Evolutionary conservation across 2,329 filamentous ascomycete genomes (phyloP).

Genomic region (Stachybotrys echinatus): DNA sequence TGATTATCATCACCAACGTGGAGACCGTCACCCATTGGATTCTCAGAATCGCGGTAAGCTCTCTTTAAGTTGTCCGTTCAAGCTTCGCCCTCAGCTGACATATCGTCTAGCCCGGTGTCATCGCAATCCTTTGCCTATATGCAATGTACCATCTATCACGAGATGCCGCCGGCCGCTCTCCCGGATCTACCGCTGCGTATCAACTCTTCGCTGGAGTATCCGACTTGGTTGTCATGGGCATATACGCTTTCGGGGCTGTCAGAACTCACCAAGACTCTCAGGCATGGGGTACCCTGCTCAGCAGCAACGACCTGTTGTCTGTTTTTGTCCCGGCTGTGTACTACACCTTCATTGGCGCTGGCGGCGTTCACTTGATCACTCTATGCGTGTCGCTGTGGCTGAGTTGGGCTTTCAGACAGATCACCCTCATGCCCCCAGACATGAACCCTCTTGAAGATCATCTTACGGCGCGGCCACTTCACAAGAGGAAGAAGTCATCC

Average conservation of each 20-base stretch:
- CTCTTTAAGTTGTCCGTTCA: background rate
- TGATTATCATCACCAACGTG: slow-evolving; percentile 70
- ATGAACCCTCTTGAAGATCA: slow-evolving; percentile 92
- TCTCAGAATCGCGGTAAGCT: slow-evolving; percentile 67
- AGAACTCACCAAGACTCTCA: slow-evolving; percentile 36
- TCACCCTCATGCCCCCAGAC: slow-evolving; percentile 77
- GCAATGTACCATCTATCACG: slow-evolving; percentile 75
- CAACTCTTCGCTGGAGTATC: slow-evolving; percentile 75
- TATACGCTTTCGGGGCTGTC: slow-evolving; percentile 52
- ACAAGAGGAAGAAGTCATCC: slow-evolving; percentile 70
- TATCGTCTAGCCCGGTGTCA: slow-evolving; percentile 62
- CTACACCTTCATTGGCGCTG: slow-evolving; percentile 58
- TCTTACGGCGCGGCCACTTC: slow-evolving; percentile 63
- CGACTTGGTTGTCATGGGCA: slow-evolving; percentile 53
- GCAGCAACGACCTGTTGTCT: slow-evolving; percentile 45
- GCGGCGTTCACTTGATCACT: slow-evolving; percentile 65
- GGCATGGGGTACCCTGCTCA: slow-evolving; percentile 65
- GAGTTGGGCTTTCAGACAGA: slow-evolving; percentile 73
- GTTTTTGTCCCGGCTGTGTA: slow-evolving; percentile 63
- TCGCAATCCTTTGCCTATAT: slow-evolving; percentile 67
- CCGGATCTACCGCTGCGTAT: slow-evolving; percentile 81
- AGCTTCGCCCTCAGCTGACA: background rate
- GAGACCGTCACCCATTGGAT: slow-evolving; percentile 66
- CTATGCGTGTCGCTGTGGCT: slow-evolving; percentile 70
- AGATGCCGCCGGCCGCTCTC: slow-evolving; percentile 63